Conservation (phyloP, 2,329 filamentous ascomycete genomes). For the Alternaria sp. region DNA sequence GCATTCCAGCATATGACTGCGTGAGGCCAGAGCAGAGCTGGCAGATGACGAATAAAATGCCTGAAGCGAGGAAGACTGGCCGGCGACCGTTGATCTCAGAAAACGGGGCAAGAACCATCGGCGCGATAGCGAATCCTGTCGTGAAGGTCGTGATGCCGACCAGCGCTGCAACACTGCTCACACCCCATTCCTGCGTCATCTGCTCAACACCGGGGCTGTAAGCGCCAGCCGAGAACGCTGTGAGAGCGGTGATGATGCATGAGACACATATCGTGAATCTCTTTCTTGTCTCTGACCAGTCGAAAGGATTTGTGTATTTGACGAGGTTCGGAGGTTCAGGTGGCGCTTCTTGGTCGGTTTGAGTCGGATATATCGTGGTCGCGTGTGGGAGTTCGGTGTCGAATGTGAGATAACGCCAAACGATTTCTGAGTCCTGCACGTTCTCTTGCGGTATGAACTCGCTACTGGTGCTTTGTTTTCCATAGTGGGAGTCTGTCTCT, state of each 20-base stretch:
- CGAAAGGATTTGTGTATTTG: constrained; percentile 72
- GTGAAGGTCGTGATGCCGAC: constrained; percentile 84
- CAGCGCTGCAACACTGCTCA: constrained; percentile 70
- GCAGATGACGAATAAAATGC: constrained; percentile 73
- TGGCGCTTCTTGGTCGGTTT: constrained; percentile 46
- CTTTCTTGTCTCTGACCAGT: constrained; percentile 75
- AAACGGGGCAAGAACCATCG: constrained; percentile 88
- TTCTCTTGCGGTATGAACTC: constrained; percentile 14
- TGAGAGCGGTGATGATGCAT: constrained; percentile 76
- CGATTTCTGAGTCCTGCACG: constrained; percentile 47
- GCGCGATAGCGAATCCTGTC: constrained; percentile 74
- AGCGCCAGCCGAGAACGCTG: constrained; percentile 81
- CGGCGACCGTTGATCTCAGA: constrained; percentile 87
- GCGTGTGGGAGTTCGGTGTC: constrained; percentile 64
- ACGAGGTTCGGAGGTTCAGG: constrained; percentile 70
- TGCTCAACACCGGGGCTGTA: constrained; percentile 74
- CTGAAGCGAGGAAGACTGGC: constrained; percentile 79
- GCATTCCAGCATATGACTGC: constrained; percentile 71
- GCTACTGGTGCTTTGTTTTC: constrained; percentile 17
- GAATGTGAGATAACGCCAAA: constrained; percentile 67
- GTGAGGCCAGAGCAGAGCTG: constrained; percentile 78
- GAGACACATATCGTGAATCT: constrained; percentile 73
- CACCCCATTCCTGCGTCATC: constrained; percentile 69
- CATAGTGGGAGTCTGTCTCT: constrained; percentile 22
- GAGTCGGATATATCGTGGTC: constrained; percentile 45